A percentile compares a stretch with the other conserved stretches of the same genome.
phyloP scores from a whole-genome alignment of 2,329 filamentous ascomycete species.

The Exserohilum turcica region DNA sequence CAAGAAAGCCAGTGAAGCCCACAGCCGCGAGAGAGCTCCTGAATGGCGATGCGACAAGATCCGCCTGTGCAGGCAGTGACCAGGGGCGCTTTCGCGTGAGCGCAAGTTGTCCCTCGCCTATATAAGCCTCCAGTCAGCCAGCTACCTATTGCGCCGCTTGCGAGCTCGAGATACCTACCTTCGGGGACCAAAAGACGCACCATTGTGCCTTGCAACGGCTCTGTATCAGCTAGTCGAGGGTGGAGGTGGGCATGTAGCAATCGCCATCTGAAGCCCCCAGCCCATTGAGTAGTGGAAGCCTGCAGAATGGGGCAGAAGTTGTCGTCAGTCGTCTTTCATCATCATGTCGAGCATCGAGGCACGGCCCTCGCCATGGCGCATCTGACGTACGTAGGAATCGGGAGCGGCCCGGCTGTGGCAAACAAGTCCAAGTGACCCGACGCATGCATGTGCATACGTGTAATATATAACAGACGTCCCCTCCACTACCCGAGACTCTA shows the following conservation, averaged over 20 bases:
- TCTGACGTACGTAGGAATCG: slow-evolving; percentile 8
- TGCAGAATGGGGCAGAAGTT: neutral
- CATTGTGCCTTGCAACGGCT: slow-evolving; percentile 16
- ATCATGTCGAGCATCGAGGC: slow-evolving; percentile 12
- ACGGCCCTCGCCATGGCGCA: slow-evolving; percentile 13
- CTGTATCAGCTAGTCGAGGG: neutral
- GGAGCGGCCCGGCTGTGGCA: neutral
- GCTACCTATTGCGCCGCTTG: neutral
- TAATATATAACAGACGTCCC: no score
- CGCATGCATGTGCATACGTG: no score
- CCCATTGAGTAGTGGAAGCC: neutral
- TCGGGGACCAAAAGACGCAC: slow-evolving; percentile 32
- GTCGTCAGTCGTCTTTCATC: slow-evolving; percentile 4
- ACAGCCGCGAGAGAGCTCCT: slow-evolving; percentile 14
- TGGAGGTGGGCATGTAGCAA: neutral
- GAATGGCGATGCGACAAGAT: slow-evolving; percentile 12
- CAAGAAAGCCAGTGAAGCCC: slow-evolving; percentile 15
- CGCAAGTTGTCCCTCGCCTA: slow-evolving; percentile 31
- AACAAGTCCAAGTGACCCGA: neutral
- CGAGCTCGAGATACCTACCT: slow-evolving; percentile 12
- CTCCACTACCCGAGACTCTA: neutral
- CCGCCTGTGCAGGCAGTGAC: slow-evolving; percentile 11
- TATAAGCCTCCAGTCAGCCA: slow-evolving; percentile 11
- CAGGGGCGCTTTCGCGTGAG: slow-evolving; percentile 11
- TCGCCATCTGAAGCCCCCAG: neutral